Base-by-base conservation (phyloP, 2,329 filamentous ascomycete genomes). In the Knoxdaviesia capensis region DNA sequence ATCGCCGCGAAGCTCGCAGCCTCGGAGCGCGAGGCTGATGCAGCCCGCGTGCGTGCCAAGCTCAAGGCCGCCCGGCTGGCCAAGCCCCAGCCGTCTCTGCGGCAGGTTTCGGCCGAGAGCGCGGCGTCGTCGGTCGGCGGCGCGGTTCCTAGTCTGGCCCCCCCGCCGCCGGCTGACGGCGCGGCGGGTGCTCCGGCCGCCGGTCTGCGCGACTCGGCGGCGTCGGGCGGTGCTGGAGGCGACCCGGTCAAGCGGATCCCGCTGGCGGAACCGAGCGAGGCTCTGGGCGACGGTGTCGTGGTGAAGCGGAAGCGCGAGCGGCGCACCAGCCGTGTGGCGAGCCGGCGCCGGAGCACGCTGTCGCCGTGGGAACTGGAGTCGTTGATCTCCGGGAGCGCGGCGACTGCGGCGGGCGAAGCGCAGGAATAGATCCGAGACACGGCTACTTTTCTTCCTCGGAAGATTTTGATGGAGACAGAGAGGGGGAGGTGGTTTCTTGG, bases 291-390 rank as follows among this genome's bases (percentile, higher is more conserved):
- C 20, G 20, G 20, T 2, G 20, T 20, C 20, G 20, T 57, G 4
- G 53, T 56, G 39, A 64, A 64, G 54, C 61, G 68, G 32, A 71
- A 70, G 53, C 60, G 67, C 36, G 71, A 63, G 51, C 63, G 58
- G 55, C 68, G 60, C 54, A 64, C 56, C 51, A 74, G 54, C 56
- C 77, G 62, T 61, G 63, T 56, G 6, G 65, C 73, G 3, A 77
- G 69, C 45, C 64, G 80, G 53, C 66, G 81, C 53, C 69, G 82
- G 54, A 85, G 79, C 52, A 87, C 81, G 20, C 60, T 88, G 32
- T 85, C 72, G 51, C 75, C 79, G 3, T 79, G 78, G 65, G 82
- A 88, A 57, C 58, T 87, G 52, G 71, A 81, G 58, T 73, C 68
- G 38, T 54, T 82, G 53, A 77, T 78, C 41, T 49, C 59, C 3